Evolutionary conservation across 1,139 yeast genomes (phyloP).

Genomic region (Protomyces lactucae-debilis): DNA sequence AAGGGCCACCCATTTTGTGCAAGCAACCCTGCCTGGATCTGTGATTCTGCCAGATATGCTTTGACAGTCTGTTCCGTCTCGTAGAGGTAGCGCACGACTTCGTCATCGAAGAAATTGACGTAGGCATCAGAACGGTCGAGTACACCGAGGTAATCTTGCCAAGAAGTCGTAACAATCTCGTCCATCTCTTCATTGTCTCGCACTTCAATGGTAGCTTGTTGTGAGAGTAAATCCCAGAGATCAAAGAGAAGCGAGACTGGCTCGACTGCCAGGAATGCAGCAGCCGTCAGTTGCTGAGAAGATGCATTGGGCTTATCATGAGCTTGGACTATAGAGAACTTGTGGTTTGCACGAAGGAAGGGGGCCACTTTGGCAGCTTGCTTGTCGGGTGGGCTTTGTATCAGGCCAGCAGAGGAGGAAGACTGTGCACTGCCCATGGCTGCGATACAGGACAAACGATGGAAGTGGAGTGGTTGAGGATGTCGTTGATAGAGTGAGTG

Average conservation of each 20-base stretch:
- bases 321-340: neutral
- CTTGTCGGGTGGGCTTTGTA: neutral
- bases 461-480: no score
- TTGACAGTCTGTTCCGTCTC: neutral
- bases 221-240: conserved; percentile 13
- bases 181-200: conserved; percentile 4
- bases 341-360: neutral
- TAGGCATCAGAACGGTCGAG: neutral
- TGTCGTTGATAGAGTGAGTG: no score
- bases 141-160: conserved; percentile 5
- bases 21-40: conserved; percentile 6
- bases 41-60: conserved; percentile 2
- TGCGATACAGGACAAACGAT: neutral
- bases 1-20: conserved; percentile 10
- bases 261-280: conserved; percentile 3
- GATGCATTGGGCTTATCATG: neutral
- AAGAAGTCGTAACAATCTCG: conserved; percentile 12
- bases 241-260: conserved; percentile 20
- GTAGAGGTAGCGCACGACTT: conserved; percentile 11
- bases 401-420: neutral
- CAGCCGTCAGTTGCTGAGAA: conserved; percentile 4
- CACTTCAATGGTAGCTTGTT: conserved; percentile 2
- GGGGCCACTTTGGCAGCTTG: neutral
- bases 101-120: conserved; percentile 23
- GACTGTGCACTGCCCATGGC: neutral